Conservation (phyloP, 2,329 filamentous ascomycete genomes). For the Pseudogymnoascus sp. region DNA sequence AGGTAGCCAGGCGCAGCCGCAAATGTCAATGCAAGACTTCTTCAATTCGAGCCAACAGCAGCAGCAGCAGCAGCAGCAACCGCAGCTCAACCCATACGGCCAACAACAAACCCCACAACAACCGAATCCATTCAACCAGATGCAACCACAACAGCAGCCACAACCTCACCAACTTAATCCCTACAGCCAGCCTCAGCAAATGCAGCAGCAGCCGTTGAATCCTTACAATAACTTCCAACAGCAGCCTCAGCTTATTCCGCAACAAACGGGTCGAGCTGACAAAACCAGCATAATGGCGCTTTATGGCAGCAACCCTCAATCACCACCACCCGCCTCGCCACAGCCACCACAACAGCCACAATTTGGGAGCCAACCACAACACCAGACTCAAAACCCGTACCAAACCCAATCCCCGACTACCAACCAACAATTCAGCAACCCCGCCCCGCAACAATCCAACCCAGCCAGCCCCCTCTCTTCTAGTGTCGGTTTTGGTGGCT, state of each 20-base stretch:
- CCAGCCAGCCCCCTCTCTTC: conserved; percentile 22
- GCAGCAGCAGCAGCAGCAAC: conserved; percentile 33
- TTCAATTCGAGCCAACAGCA: conserved; percentile 28
- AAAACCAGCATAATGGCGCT: conserved; percentile 70
- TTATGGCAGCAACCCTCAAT: conserved; percentile 45
- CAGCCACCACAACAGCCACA: conserved; percentile 26
- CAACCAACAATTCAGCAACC: neutral
- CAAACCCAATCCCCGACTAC: neutral
- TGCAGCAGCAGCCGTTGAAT: conserved; percentile 28
- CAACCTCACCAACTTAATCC: conserved; percentile 28
- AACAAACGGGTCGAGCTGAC: conserved; percentile 47
- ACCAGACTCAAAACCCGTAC: conserved; percentile 26
- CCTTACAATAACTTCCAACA: conserved; percentile 25
- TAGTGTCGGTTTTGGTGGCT: conserved; percentile 15
- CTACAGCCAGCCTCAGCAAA: conserved; percentile 21
- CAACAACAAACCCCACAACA: conserved; percentile 36
- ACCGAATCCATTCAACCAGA: conserved; percentile 10
- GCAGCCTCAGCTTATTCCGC: conserved; percentile 32
- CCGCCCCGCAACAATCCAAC: conserved; percentile 14
- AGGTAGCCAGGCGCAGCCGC: conserved; percentile 5
- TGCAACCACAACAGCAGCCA: conserved; percentile 23
- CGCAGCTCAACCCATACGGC: conserved; percentile 24
- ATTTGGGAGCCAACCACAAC: conserved; percentile 23
- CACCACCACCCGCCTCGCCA: conserved; percentile 30
- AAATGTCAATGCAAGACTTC: neutral